These are phyloP conservation scores for Hymenotorrendiella dingleyae DNA, from an alignment of 2,329 filamentous ascomycete species.

Conservation along the genomic window DNA sequence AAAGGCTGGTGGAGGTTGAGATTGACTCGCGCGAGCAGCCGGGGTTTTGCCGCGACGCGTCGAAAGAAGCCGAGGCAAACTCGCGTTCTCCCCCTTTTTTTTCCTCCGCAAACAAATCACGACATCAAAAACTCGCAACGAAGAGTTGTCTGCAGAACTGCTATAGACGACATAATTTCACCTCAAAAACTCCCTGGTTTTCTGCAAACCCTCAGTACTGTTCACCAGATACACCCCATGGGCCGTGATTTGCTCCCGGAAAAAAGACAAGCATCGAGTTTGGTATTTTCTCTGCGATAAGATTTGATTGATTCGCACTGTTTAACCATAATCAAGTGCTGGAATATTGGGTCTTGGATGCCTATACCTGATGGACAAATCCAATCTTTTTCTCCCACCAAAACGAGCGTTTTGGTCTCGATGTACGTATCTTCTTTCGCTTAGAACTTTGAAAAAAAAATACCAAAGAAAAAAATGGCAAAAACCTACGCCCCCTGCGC, in stretches of 20 bases:
- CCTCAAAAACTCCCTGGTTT: slow-evolving; percentile 12
- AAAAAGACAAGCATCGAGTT: slow-evolving; percentile 28
- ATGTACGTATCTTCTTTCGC: no score
- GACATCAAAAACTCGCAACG: neutral
- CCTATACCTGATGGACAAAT: slow-evolving; percentile 33
- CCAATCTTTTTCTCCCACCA: slow-evolving; percentile 36
- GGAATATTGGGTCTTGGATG: neutral
- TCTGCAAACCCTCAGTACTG: slow-evolving; percentile 25
- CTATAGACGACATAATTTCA: neutral
- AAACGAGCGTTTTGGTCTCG: slow-evolving; percentile 33
- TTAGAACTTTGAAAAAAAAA: no score
- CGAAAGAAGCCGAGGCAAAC: neutral
- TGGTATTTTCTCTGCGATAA: slow-evolving; percentile 28
- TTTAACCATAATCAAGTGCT: no score
- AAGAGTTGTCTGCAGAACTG: neutral
- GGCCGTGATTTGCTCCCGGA: slow-evolving; percentile 31
- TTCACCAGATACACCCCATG: slow-evolving; percentile 34
- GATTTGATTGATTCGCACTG: slow-evolving; percentile 28
- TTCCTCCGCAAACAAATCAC: neutral
- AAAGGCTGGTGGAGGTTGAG: no score
- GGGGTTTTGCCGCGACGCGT: neutral
- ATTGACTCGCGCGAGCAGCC: neutral
- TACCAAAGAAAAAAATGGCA: no score
- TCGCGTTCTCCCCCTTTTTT: neutral
- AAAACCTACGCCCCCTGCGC: no score